A percentile compares a stretch with the other conserved stretches of the same genome.
Conservation (phyloP, 345 rosid genomes). For the Aquilaria sinensis region DNA sequence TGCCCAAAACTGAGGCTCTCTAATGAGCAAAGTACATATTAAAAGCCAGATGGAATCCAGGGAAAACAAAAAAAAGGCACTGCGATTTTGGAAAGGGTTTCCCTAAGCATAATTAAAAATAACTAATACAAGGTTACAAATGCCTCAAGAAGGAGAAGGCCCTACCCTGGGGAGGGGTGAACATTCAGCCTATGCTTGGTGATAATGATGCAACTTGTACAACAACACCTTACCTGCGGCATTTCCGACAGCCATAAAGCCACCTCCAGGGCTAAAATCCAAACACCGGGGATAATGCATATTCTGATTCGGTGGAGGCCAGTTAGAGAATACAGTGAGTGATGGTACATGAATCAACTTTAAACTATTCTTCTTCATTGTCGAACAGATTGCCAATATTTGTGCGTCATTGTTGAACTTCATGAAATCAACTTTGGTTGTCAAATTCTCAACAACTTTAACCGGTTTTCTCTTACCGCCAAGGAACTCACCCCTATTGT, state of each 20-base stretch:
- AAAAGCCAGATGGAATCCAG: no score
- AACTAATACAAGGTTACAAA: no score
- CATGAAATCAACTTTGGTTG: slow-evolving; percentile 68
- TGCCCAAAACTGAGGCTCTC: no score
- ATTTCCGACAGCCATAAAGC: slow-evolving; percentile 89
- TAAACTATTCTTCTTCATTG: slow-evolving; percentile 64
- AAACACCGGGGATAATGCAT: slow-evolving; percentile 70
- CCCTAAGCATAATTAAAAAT: no score
- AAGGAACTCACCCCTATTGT: slow-evolving; percentile 67
- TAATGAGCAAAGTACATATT: no score
- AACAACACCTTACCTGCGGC: slow-evolving; percentile 78
- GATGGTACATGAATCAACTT: slow-evolving; percentile 76
- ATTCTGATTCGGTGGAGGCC: slow-evolving; percentile 55
- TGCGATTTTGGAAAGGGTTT: no score
- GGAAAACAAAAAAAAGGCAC: no score
- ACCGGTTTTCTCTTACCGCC: slow-evolving; percentile 84
- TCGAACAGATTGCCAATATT: slow-evolving; percentile 75
- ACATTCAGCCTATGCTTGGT: slow-evolving; percentile 44
- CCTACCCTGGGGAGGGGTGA: background rate
- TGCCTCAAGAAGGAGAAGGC: no score
- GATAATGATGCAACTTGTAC: slow-evolving; percentile 80
- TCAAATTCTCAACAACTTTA: slow-evolving; percentile 72
- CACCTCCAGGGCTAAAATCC: slow-evolving; percentile 93
- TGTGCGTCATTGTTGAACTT: slow-evolving; percentile 82
- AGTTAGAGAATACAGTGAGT: slow-evolving; percentile 67